Evolutionary conservation across 2,329 filamentous ascomycete species (phyloP), one percentile per base, ranked within the genome.

Genomic region (Calonectria fujianensis): DNA sequence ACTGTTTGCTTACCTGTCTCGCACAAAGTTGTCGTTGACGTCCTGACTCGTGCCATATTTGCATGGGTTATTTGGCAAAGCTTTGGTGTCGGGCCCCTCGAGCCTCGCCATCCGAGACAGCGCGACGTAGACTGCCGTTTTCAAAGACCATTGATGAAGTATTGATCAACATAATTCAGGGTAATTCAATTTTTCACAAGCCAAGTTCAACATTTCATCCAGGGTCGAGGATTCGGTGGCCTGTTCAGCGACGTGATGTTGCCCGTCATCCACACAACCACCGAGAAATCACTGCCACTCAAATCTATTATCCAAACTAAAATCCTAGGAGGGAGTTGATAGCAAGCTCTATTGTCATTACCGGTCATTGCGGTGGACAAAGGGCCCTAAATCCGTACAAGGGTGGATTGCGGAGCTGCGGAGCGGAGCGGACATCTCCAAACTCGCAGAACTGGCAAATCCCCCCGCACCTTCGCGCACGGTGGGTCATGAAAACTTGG

Each of bases 111-210:
- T 79, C 35, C 80, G 51, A 7, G 80, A 82, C 1, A 82, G n/a
- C 2, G 80, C 80, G 7, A 93, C 92, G 72, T 93, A 93, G 0
- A 89, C 88, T 82, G 93, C 91, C 39, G 87, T 84, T 73, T 90
- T 90, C 77, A 93, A 93, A 0, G 87, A 87, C 6, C 24, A 24
- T 82, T 80, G 0, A 81, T 80, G 6, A 93, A 80, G 78, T 93
- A 39, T 39, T 16, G 14, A 16, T 16, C 37, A 39, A 4, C 37
- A 16, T 16, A 37, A 37, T 37, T 10, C 35, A 37, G 35, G 35
- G 11, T 4, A 37, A 37, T 14, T 37, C 35, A 13, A 39, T 18
- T 16, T 18, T 39, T 39, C 37, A 16, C 39, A 41, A 41, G 14
- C 16, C 39, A 18, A 41, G 39, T 10, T 18, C 16, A 2, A 7